Evolutionary conservation across 2,329 filamentous ascomycete genomes (phyloP).

Genomic region (Arthrobotrys pseudoclavata): DNA sequence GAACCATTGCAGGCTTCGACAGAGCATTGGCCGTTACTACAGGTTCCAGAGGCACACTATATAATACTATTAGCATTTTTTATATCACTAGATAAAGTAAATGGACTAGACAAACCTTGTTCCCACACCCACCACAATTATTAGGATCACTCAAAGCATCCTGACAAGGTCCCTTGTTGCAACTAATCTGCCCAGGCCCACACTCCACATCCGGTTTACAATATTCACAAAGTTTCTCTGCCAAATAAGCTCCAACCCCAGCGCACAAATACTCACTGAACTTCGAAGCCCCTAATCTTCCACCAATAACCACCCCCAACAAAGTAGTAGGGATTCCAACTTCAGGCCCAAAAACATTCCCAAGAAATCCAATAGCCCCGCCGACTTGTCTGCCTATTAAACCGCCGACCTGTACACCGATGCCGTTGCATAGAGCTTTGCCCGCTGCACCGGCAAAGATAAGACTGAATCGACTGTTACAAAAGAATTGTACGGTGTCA

Average conservation of each 20-base stretch:
- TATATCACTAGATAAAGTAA: background rate
- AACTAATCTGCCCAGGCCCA: conserved; percentile 12
- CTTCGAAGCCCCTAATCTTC: conserved; percentile 9
- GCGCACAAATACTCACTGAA: conserved; percentile 20
- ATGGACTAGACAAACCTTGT: background rate
- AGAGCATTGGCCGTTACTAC: conserved; percentile 20
- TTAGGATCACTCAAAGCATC: conserved; percentile 28
- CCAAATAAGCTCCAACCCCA: conserved; percentile 8
- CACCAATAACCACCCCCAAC: conserved; percentile 8
- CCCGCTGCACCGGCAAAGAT: conserved; percentile 16
- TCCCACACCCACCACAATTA: conserved; percentile 28
- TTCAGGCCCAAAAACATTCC: conserved; percentile 11
- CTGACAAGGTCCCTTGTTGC: conserved; percentile 21
- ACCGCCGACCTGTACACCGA: conserved; percentile 11
- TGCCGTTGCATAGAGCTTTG: conserved; percentile 9
- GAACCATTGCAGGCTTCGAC: conserved; percentile 23
- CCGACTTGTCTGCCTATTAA: conserved; percentile 11
- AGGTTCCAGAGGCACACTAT: conserved; percentile 21
- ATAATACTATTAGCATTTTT: background rate
- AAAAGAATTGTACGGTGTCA: conserved; percentile 13
- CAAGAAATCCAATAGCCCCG: conserved; percentile 2
- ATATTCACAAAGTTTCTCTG: conserved; percentile 18
- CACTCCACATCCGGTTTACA: conserved; percentile 16
- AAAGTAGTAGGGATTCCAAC: conserved; percentile 5
- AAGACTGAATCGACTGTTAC: conserved; percentile 14